These are phyloP conservation scores for Gossypium schwendimanii DNA, from an alignment of 441 rosid species.

Conservation along the genomic window DNA sequence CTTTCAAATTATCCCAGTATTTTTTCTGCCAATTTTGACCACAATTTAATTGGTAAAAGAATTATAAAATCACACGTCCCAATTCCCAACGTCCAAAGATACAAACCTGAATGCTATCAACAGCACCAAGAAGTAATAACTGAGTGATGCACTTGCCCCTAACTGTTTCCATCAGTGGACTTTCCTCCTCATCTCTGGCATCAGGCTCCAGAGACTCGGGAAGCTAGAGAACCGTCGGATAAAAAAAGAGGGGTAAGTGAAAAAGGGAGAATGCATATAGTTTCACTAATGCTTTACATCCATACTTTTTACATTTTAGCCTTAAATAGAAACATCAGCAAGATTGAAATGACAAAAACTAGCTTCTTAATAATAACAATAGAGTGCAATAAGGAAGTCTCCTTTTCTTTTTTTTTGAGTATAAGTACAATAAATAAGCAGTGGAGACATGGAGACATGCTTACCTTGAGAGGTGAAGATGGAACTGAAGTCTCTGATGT, in stretches of 20 bases:
- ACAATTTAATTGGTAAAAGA: background rate
- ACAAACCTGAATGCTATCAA: conserved; percentile 89
- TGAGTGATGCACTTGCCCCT: conserved; percentile 99
- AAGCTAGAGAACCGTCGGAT: conserved; percentile 36
- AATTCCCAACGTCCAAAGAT: background rate
- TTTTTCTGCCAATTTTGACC: conserved; percentile 48
- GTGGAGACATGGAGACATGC: background rate
- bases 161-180: conserved; percentile 66
- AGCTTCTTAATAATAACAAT: background rate
- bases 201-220: conserved; percentile 59
- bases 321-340: background rate
- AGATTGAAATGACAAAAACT: conserved; percentile 1
- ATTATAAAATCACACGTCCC: background rate
- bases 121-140: conserved; percentile 84
- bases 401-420: background rate
- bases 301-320: background rate
- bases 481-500: conserved; percentile 57
- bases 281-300: background rate
- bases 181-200: conserved; percentile 73
- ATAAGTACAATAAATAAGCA: background rate
- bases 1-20: conserved; percentile 83
- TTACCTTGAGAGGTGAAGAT: conserved; percentile 77
- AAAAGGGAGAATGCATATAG: background rate
- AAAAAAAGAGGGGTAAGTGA: background rate
- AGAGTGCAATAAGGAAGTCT: background rate